Conservation (phyloP, 2,329 filamentous ascomycete species). For the Corniculantispora saksenae region DNA sequence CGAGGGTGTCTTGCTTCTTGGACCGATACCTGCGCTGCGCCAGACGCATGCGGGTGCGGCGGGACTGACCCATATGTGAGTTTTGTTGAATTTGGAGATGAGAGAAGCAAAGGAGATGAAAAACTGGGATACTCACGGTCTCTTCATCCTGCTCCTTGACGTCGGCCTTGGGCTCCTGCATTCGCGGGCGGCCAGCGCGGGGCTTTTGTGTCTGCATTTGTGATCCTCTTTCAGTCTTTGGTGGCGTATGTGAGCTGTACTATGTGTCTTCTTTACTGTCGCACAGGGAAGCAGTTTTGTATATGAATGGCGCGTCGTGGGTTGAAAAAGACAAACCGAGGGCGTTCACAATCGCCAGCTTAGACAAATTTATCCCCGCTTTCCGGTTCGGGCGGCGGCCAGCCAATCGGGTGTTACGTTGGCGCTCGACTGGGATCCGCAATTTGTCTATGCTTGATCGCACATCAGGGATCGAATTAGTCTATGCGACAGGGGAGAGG, state of each 20-base stretch:
- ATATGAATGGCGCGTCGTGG: background rate
- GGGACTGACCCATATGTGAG: background rate
- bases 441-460: slow-evolving; percentile 15
- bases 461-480: background rate
- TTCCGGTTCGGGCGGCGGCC: background rate
- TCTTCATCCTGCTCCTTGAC: slow-evolving; percentile 9
- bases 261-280: background rate
- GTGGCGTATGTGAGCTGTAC: background rate
- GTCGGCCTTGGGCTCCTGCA: slow-evolving; percentile 3
- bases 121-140: slow-evolving; percentile 1
- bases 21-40: slow-evolving; percentile 18
- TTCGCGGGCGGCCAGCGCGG: slow-evolving; percentile 15
- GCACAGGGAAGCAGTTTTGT: background rate
- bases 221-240: background rate
- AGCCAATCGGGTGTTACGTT: slow-evolving; percentile 19
- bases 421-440: background rate
- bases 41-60: slow-evolving; percentile 12
- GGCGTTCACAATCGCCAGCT: background rate
- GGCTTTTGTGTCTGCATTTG: slow-evolving; percentile 13
- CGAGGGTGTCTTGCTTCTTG: slow-evolving; percentile 18
- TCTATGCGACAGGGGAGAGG: background rate
- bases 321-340: background rate
- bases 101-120: no score
- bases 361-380: slow-evolving; percentile 9
- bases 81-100: background rate